These are phyloP conservation scores for Ustilago hordei DNA, from an alignment of 1,284 basidiomycete species.

Conservation along the genomic window DNA sequence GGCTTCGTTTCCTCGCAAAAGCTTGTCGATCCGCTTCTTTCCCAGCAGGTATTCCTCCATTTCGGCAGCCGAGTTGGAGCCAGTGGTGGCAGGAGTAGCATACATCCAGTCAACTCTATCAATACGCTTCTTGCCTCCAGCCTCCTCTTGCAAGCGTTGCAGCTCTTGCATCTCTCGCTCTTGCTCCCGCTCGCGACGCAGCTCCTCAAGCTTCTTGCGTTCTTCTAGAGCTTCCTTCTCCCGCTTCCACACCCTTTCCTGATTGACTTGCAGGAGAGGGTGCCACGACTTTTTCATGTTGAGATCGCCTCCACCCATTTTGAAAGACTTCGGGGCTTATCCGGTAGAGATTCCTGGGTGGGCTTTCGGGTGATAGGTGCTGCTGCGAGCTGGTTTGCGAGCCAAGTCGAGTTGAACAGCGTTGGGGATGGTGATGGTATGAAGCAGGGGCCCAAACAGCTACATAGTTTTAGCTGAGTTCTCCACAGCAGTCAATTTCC, in stretches of 20 bases:
- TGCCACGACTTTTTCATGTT: constrained; percentile 95
- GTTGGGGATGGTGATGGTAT: constrained; percentile 8
- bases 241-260: constrained; percentile 98
- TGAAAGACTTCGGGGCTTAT: constrained; percentile 69
- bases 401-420: not conserved
- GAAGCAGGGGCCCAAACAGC: not conserved
- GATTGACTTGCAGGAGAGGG: constrained; percentile 95
- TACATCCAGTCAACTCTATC: constrained; percentile 99
- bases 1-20: constrained; percentile 84
- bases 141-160: constrained; percentile 81
- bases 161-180: constrained; percentile 96
- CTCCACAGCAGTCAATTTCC: constrained; percentile 2
- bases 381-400: not conserved
- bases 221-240: constrained; percentile 97
- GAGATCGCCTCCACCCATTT: constrained; percentile 85
- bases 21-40: constrained; percentile 98
- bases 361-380: not conserved
- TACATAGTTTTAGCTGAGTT: constrained; percentile 17
- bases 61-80: constrained; percentile 79
- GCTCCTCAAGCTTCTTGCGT: constrained; percentile 95
- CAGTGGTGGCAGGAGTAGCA: constrained; percentile 88
- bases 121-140: constrained; percentile 91
- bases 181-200: constrained; percentile 96
- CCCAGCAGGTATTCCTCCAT: constrained; percentile 95
- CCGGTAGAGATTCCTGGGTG: constrained; percentile 2